Evolutionary conservation across 2,329 filamentous ascomycete genomes (phyloP).

Genomic region (Cercospora sojina): DNA sequence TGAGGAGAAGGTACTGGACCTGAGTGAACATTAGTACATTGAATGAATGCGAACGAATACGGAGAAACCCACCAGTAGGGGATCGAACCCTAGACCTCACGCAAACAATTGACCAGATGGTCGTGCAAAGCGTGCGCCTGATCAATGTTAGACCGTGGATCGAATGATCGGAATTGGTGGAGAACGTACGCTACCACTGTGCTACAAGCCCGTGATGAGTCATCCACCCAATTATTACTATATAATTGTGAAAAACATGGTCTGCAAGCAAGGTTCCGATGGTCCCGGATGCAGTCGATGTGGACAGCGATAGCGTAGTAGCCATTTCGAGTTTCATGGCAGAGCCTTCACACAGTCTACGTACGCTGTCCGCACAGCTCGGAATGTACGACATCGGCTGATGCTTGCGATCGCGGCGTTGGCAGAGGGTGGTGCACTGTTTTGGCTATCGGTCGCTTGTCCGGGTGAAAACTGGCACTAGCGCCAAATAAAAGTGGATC

Average conservation of each 20-base stretch:
- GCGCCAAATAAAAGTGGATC: not conserved
- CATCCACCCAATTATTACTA: not conserved
- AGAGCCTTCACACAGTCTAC: not conserved
- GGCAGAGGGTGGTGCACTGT: not conserved
- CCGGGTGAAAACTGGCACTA: not conserved
- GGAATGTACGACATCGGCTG: not conserved
- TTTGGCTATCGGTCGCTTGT: not conserved
- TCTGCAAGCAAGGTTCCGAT: not conserved
- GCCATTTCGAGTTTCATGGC: not conserved
- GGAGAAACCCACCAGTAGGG: not conserved
- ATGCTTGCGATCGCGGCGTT: not conserved
- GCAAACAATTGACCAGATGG: not conserved
- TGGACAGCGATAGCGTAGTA: not conserved
- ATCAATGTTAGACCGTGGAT: not conserved
- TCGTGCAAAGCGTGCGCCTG: constrained; percentile 12
- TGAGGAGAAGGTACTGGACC: constrained; percentile 4
- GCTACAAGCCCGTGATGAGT: constrained; percentile 13
- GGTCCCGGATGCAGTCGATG: not conserved
- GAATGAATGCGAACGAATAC: not conserved
- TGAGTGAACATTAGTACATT: not conserved
- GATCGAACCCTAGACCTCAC: constrained; percentile 15
- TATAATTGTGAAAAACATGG: not conserved
- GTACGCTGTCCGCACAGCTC: not conserved
- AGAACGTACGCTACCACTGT: constrained; percentile 14
- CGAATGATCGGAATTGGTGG: not conserved